Percentiles rank a stretch among this genome's conserved stretches.
Evolutionary conservation across 768 basidiomycete genomes (phyloP).

Genomic region (Harrya chromipes): DNA sequence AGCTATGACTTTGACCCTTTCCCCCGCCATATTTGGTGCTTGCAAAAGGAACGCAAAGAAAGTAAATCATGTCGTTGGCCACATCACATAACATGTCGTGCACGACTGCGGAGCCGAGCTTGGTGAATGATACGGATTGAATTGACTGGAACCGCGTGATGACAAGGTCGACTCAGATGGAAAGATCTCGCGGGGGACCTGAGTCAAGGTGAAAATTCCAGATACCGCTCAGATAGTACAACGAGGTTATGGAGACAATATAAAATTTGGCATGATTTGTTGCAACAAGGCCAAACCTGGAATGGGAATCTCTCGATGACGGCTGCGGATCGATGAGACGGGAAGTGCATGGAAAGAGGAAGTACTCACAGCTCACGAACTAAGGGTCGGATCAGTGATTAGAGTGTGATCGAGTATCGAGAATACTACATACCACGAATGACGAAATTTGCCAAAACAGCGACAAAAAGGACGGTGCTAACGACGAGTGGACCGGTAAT

Average conservation of each 20-base stretch:
- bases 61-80: too few relatives aligned
- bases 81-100: too few relatives aligned
- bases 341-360: neutral
- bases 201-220: neutral
- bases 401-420: conserved; percentile 1
- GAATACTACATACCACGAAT: conserved; percentile 63
- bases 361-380: conserved; percentile 58
- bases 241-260: conserved; percentile 10
- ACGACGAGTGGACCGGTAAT: conserved; percentile 81
- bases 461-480: conserved; percentile 79
- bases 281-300: conserved; percentile 28
- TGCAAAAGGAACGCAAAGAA: too few relatives aligned
- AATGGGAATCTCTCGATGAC: conserved; percentile 26
- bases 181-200: too few relatives aligned
- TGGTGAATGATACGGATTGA: too few relatives aligned
- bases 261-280: conserved; percentile 19
- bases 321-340: conserved; percentile 14
- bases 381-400: conserved; percentile 22
- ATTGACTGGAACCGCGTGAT: too few relatives aligned
- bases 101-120: too few relatives aligned
- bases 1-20: too few relatives aligned
- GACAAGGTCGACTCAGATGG: too few relatives aligned
- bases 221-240: neutral
- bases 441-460: conserved; percentile 84
- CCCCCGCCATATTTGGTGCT: too few relatives aligned